Base-by-base conservation (phyloP, 2,329 filamentous ascomycete species). In the Alternaria rosae region DNA sequence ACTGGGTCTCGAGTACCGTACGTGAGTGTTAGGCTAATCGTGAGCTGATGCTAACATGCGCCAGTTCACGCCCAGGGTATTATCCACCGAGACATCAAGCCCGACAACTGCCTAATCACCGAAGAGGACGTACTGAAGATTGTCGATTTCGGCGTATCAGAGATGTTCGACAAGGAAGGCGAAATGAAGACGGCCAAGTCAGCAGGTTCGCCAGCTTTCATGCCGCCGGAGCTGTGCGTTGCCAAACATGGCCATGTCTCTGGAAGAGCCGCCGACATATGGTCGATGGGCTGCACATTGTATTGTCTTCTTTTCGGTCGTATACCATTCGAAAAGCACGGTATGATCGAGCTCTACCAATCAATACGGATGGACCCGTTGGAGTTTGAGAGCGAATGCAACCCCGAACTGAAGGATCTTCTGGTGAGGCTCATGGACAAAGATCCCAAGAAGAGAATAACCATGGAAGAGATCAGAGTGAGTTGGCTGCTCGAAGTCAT, bases 71-170 rank as follows among this genome's bases (percentile, higher is more conserved):
- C 92, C 0, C 95, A 98, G 80, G 94, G 94, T 8, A 92, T 98
- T 68, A 92, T 97, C 15, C 95, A 99, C 78, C 89, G 95, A 55
- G 95, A 99, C 74, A 97, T 99, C 82, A 99, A 99, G 80, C 95
- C 95, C 0, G 95, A 98, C 78, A 99, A 99, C 71, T 90, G 97
- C 55, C 86, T 99, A 8, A 83, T 99, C 41, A 97, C 93, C 0
- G 87, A 90, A 35, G 94, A 97, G 57, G 91, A 98, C 72, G 89
- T 97, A n/a, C 87, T 99, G 54, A 99, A 98, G 78, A 91, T 99
- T 67, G 93, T 97, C 54, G 95, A 98, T 79, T 99, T 99, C 84
- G 95, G 95, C n/a, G 95, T 98, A 8, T 98, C 94, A 1, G 94
- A 99, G 76, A 97, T 99, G 89, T 99, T 99, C 70, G 91, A 94